A percentile compares a stretch with the other conserved stretches of the same genome.
phyloP scores from a whole-genome alignment of 495 filamentous ascomycete genomes.

The Penicillium herquei region DNA sequence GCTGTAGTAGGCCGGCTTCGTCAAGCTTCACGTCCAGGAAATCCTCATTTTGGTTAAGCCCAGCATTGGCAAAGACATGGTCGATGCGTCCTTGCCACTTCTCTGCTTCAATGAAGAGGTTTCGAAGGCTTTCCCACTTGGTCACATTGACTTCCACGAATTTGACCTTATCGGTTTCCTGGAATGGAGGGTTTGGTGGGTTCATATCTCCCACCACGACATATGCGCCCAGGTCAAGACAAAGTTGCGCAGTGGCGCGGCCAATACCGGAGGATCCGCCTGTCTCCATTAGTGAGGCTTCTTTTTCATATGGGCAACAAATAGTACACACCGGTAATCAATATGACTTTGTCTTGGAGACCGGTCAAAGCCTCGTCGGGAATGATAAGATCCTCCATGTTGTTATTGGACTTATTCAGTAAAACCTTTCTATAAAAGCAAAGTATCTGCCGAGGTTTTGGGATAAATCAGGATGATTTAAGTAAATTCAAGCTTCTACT shows the following conservation, averaged over 20 bases:
- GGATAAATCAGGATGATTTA: too few relatives aligned
- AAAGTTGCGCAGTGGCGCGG: conserved; percentile 42
- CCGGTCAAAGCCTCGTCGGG: conserved; percentile 8
- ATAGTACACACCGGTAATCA: conserved; percentile 44
- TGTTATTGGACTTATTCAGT: not conserved
- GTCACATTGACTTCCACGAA: conserved; percentile 41
- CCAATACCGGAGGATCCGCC: conserved; percentile 53
- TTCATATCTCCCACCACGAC: conserved; percentile 45
- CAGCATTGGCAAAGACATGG: conserved; percentile 51
- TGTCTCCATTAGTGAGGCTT: conserved; percentile 11
- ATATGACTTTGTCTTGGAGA: conserved; percentile 44
- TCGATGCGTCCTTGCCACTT: conserved; percentile 45
- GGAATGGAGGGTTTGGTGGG: conserved; percentile 17
- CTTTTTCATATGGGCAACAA: not conserved
- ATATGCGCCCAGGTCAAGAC: conserved; percentile 42
- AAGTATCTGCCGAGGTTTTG: too few relatives aligned
- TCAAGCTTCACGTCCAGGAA: conserved; percentile 42
- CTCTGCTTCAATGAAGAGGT: conserved; percentile 38
- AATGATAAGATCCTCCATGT: not conserved
- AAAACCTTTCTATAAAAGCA: too few relatives aligned
- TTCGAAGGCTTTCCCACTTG: conserved; percentile 38
- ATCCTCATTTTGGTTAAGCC: conserved; percentile 35
- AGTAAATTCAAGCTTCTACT: too few relatives aligned
- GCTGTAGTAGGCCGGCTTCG: conserved; percentile 37
- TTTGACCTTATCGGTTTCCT: conserved; percentile 17